Evolutionary conservation across 805 yeast genomes (phyloP).

Genomic region (Tetrapisispora nanseiensis): DNA sequence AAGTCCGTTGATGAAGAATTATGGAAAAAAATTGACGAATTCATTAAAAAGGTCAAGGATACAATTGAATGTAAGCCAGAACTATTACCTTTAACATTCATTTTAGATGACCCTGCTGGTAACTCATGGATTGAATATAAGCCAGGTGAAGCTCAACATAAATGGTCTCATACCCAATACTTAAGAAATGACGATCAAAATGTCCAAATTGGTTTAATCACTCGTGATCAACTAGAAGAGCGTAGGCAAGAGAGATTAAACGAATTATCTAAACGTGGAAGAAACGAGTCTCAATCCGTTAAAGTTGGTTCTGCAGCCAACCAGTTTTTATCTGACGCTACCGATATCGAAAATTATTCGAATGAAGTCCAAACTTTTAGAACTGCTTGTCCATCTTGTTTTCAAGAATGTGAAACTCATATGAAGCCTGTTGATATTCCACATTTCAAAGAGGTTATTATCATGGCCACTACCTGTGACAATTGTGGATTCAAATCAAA

Average conservation of each 20-base stretch:
- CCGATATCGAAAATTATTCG: constrained; percentile 74
- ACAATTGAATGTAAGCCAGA: constrained; percentile 58
- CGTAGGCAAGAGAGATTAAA: constrained; percentile 27
- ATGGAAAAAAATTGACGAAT: constrained; percentile 62
- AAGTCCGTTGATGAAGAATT: constrained; percentile 63
- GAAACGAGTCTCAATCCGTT: constrained; percentile 19
- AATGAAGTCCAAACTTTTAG: constrained; percentile 90
- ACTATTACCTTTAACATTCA: constrained; percentile 65
- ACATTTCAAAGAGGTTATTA: constrained; percentile 92
- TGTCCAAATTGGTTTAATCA: constrained; percentile 69
- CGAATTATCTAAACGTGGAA: constrained; percentile 30
- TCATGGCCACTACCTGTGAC: constrained; percentile 91
- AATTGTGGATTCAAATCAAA: constrained; percentile 92
- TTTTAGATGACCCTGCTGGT: constrained; percentile 89
- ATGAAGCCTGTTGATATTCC: constrained; percentile 97
- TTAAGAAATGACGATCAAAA: constrained; percentile 82
- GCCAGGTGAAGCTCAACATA: constrained; percentile 81
- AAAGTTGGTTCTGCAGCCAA: constrained; percentile 10
- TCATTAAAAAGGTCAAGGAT: constrained; percentile 50
- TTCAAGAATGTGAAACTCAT: constrained; percentile 70
- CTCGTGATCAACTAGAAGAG: constrained; percentile 45
- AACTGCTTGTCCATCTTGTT: constrained; percentile 88
- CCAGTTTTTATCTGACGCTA: constrained; percentile 58
- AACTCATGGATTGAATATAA: constrained; percentile 90
- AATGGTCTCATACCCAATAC: constrained; percentile 82